Conservation (phyloP, 768 basidiomycete genomes). For the Clathrus columnatus region DNA sequence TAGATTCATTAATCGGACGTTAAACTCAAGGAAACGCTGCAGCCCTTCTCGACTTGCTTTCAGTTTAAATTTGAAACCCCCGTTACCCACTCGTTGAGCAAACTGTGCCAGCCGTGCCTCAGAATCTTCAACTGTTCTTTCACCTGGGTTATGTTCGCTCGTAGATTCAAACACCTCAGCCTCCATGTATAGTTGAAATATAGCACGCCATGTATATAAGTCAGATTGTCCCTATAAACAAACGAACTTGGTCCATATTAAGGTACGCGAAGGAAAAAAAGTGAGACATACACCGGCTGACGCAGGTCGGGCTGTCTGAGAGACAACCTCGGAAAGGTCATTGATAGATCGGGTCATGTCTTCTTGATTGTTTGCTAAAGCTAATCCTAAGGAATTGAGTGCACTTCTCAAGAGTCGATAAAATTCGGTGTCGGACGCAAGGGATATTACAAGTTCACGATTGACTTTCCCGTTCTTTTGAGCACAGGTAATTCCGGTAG, state of each 20-base stretch:
- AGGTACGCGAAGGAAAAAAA: background rate
- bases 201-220: slow-evolving; percentile 81
- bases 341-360: slow-evolving; percentile 42
- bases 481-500: background rate
- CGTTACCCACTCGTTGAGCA: slow-evolving; percentile 44
- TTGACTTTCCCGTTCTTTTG: slow-evolving; percentile 9
- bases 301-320: slow-evolving; percentile 22
- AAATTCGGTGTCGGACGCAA: slow-evolving; percentile 75
- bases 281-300: slow-evolving; percentile 24
- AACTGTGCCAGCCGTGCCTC: slow-evolving; percentile 60
- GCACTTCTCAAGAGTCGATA: slow-evolving; percentile 58
- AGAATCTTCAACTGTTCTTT: slow-evolving; percentile 58
- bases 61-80: slow-evolving; percentile 50
- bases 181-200: slow-evolving; percentile 83
- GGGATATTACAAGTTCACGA: slow-evolving; percentile 63
- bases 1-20: slow-evolving; percentile 68
- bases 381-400: slow-evolving; percentile 13
- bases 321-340: slow-evolving; percentile 34
- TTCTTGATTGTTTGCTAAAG: background rate
- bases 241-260: background rate
- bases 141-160: slow-evolving; percentile 55
- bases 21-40: slow-evolving; percentile 65
- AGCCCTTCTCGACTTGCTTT: slow-evolving; percentile 51
- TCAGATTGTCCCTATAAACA: slow-evolving; percentile 37
- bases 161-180: slow-evolving; percentile 76